Conservation (phyloP, 805 yeast genomes). For the Sugiyamaella americana region DNA sequence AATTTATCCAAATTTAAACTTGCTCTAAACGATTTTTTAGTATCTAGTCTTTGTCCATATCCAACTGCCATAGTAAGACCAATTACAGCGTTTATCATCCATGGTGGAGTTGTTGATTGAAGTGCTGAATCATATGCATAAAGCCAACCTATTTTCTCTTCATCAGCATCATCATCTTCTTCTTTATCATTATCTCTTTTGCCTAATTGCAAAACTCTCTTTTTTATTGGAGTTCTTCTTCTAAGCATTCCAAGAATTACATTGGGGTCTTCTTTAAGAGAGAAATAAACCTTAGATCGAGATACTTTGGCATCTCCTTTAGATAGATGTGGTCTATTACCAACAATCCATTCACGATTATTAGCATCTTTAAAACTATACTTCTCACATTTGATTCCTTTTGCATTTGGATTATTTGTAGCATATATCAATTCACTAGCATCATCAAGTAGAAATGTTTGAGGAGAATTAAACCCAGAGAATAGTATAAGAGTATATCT, state of each 20-base stretch:
- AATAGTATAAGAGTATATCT: too few relatives aligned
- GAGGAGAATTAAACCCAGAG: not conserved
- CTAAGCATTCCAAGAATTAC: constrained; percentile 12
- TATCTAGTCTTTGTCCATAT: not conserved
- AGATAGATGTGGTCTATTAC: constrained; percentile 1
- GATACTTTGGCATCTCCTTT: not conserved
- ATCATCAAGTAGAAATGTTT: not conserved
- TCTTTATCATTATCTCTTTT: constrained; percentile 4
- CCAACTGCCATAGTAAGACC: not conserved
- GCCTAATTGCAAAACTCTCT: constrained; percentile 10
- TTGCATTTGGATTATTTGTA: not conserved
- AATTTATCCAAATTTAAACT: not conserved
- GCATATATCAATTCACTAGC: constrained; percentile 1
- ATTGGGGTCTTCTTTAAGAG: not conserved
- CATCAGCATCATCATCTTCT: constrained; percentile 19
- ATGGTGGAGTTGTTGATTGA: not conserved
- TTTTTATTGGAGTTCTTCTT: constrained; percentile 14
- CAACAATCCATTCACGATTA: constrained; percentile 3
- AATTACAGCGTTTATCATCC: not conserved
- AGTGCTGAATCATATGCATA: constrained; percentile 13
- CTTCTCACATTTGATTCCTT: constrained; percentile 1
- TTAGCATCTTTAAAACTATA: not conserved
- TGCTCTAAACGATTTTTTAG: not conserved
- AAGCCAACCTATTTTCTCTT: constrained; percentile 22
- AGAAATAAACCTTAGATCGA: not conserved